Percentiles rank a stretch among this genome's conserved stretches.
Evolutionary conservation across 129 eudicot genomes (phyloP).

Genomic region (Scalesia atractyloides): DNA sequence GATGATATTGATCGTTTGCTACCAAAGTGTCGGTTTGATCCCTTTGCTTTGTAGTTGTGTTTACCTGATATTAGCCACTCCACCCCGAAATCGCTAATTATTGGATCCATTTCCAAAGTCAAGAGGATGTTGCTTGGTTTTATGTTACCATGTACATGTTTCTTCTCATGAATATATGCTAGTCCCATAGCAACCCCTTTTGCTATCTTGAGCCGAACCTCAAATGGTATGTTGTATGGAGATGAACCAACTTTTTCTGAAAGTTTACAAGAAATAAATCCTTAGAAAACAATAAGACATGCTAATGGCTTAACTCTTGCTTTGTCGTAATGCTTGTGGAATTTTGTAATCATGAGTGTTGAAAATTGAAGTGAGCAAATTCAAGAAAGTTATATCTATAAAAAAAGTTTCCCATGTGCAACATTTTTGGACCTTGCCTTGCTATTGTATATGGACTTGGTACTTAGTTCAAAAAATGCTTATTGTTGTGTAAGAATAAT

Average conservation of each 20-base stretch:
- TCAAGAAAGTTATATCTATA: slow-evolving; percentile 11
- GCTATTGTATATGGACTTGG: neutral
- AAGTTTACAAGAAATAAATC: slow-evolving; percentile 10
- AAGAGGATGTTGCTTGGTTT: slow-evolving; percentile 92
- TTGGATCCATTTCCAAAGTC: slow-evolving; percentile 82
- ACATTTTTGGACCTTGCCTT: neutral
- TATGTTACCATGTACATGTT: slow-evolving; percentile 86
- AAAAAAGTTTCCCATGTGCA: slow-evolving; percentile 9
- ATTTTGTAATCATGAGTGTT: slow-evolving; percentile 14
- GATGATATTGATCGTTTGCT: slow-evolving; percentile 65
- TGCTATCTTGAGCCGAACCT: slow-evolving; percentile 72
- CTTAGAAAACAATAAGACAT: slow-evolving; percentile 1
- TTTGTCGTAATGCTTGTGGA: slow-evolving; percentile 37
- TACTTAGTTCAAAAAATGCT: neutral
- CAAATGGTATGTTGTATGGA: slow-evolving; percentile 62
- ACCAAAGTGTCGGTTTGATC: slow-evolving; percentile 70
- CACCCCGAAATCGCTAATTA: slow-evolving; percentile 79
- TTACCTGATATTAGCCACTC: slow-evolving; percentile 70
- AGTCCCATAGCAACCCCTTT: slow-evolving; percentile 87
- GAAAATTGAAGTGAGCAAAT: neutral
- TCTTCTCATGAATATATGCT: slow-evolving; percentile 78
- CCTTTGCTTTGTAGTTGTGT: slow-evolving; percentile 46
- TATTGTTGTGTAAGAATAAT: neutral
- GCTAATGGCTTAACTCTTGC: slow-evolving; percentile 26
- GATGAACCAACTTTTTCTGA: slow-evolving; percentile 76